Base-by-base conservation (phyloP, 2,329 filamentous ascomycete species). In the Ophiostoma quercus region DNA sequence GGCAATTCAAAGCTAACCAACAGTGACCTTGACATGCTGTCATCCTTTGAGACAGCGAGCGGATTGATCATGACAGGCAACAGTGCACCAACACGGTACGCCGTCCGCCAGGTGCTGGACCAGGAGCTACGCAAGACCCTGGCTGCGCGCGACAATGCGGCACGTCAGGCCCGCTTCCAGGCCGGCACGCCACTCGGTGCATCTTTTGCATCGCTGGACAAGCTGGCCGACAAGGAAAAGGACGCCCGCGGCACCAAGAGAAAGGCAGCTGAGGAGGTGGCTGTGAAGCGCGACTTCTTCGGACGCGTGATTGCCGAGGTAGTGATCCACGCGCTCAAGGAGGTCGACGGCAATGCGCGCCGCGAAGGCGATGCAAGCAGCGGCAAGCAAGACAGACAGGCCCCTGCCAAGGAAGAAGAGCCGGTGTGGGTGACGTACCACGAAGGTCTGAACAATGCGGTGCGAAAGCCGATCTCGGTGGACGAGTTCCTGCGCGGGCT, bases 361-460 rank as follows among this genome's bases (percentile, higher is more conserved):
- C 68, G 37, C 39, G 76, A 65, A 54, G 72, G 63, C 34, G 76
- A 74, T 34, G 76, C 74, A 63, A 76, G 75, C 11, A 25, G 22
- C 41, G 57, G n/a, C 65, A 12, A 16, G 25, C 34, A 14, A 11
- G 32, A 12, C 34, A 34, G 43, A 14, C n/a, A 34, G 1, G 34
- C 22, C 25, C 75, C 75, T 71, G 78, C 76, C 54, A 77, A 79
- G 62, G 79, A 82, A 70, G 84, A 84, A 66, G 84, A 75, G 11
- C 83, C 89, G 74, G 90, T 94, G 3, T 97, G 93, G 93, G 88
- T 96, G 60, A 94, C 88, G 73, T 97, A 89, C 78, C 89, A 97
- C 76, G 94, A 97, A 80, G 94, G 94, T 0, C 88, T 92, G 77
- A 95, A 92, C 70, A 97, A 97, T 83, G 94, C 94, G 12, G 94